A percentile compares a stretch with the other conserved stretches of the same genome.
Conservation (phyloP, 441 rosid species). For the Brassica balearica region DNA sequence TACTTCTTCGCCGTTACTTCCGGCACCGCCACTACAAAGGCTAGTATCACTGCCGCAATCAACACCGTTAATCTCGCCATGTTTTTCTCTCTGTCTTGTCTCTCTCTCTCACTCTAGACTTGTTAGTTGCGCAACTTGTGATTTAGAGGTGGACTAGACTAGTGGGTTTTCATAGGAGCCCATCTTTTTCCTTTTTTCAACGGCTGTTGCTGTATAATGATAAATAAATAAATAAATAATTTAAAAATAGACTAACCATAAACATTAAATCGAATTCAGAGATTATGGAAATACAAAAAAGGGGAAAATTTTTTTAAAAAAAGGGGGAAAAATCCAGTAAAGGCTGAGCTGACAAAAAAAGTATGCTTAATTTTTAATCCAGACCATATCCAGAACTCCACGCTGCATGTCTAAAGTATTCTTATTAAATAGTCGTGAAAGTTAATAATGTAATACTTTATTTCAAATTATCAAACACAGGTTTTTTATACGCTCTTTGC, state of each 20-base stretch:
- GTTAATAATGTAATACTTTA: not conserved
- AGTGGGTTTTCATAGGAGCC: slow-evolving; percentile 7
- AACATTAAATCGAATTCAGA: not conserved
- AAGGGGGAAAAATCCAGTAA: not conserved
- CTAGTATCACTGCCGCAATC: slow-evolving; percentile 41
- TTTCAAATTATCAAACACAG: too few relatives aligned
- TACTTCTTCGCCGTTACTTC: slow-evolving; percentile 68
- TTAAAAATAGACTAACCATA: not conserved
- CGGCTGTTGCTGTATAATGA: not conserved
- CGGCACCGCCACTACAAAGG: slow-evolving; percentile 51
- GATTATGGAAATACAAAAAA: not conserved
- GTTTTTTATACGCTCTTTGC: too few relatives aligned
- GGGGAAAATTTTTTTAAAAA: too few relatives aligned
- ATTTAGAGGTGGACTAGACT: slow-evolving; percentile 5
- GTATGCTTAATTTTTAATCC: not conserved
- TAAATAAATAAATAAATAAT: not conserved
- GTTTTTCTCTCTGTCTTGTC: not conserved
- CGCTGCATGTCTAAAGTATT: not conserved
- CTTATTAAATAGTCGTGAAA: not conserved
- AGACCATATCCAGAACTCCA: not conserved
- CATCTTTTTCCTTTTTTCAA: not conserved
- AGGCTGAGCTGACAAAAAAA: not conserved
- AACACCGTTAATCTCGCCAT: slow-evolving; percentile 42
- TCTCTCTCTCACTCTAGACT: not conserved
- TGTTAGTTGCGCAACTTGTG: slow-evolving; percentile 1